These are phyloP conservation scores for Gracilaria caudata DNA, from an alignment of 23 red algal genomes.

Conservation along the genomic window DNA sequence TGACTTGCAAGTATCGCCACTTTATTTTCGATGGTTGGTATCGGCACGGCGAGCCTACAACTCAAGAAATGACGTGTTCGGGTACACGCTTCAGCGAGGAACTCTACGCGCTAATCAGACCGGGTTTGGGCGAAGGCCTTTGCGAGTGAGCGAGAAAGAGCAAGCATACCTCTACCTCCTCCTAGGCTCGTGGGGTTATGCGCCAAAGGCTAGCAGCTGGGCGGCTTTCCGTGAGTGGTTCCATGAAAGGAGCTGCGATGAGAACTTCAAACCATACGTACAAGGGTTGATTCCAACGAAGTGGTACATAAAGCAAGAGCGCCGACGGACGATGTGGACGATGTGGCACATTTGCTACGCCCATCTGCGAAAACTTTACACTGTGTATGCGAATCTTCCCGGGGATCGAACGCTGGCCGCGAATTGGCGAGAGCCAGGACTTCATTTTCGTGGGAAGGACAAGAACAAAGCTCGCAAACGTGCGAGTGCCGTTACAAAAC, in stretches of 20 bases:
- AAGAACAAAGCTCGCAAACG: neutral
- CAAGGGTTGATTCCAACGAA: slow-evolving; percentile 45
- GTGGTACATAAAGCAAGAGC: slow-evolving; percentile 79
- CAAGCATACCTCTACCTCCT: slow-evolving; percentile 60
- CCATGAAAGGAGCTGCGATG: slow-evolving; percentile 27
- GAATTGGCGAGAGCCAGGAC: slow-evolving; percentile 63
- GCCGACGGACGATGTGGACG: slow-evolving; percentile 65
- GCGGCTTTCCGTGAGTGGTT: slow-evolving; percentile 67
- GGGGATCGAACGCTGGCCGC: slow-evolving; percentile 56
- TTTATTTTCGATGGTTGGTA: slow-evolving; percentile 52
- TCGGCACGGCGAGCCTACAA: slow-evolving; percentile 43
- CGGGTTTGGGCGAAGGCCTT: slow-evolving; percentile 39
- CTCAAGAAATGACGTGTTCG: slow-evolving; percentile 36
- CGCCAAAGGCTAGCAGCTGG: slow-evolving; percentile 43
- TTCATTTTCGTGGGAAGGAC: slow-evolving; percentile 49
- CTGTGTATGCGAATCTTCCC: slow-evolving; percentile 67
- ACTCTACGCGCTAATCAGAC: slow-evolving; percentile 41
- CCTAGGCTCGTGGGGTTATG: slow-evolving; percentile 74
- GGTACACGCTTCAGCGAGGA: slow-evolving; percentile 68
- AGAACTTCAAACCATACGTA: slow-evolving; percentile 58
- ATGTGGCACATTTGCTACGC: slow-evolving; percentile 76
- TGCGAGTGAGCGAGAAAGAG: slow-evolving; percentile 39
- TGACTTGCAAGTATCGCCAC: slow-evolving; percentile 74
- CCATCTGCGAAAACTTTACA: slow-evolving; percentile 31
- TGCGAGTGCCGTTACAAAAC: slow-evolving; percentile 26